These are phyloP conservation scores for Aspergillus aculeatus DNA, from an alignment of 2,329 filamentous ascomycete genomes.

Conservation along the genomic window DNA sequence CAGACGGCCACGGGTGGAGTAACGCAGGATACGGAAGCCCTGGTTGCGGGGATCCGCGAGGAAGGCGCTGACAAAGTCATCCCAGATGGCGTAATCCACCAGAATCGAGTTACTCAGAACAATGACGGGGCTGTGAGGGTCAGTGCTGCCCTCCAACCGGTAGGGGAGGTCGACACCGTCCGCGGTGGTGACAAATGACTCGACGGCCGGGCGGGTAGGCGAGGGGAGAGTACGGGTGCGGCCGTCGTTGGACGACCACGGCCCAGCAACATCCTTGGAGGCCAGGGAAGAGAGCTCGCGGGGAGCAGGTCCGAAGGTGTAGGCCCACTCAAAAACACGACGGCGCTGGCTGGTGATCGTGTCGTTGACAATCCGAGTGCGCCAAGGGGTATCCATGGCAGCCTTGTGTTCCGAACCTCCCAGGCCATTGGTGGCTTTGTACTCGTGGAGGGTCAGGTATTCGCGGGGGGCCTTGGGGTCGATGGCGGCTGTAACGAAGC, in stretches of 20 bases:
- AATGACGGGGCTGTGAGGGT: constrained; percentile 67
- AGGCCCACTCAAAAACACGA: constrained; percentile 69
- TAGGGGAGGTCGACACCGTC: constrained; percentile 72
- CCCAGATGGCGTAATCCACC: constrained; percentile 78
- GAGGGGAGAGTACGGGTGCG: constrained; percentile 54
- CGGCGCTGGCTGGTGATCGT: constrained; percentile 58
- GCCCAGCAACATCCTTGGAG: constrained; percentile 47
- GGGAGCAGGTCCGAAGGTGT: constrained; percentile 74
- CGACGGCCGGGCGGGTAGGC: constrained; percentile 53
- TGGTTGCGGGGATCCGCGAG: constrained; percentile 54
- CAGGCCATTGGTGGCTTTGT: constrained; percentile 64
- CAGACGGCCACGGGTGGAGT: constrained; percentile 71
- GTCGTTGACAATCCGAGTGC: constrained; percentile 57
- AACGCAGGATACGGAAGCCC: constrained; percentile 69
- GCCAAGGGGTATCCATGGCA: constrained; percentile 62
- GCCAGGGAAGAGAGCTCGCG: constrained; percentile 62
- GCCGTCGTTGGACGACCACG: constrained; percentile 57
- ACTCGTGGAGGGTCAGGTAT: constrained; percentile 72
- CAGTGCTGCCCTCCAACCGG: constrained; percentile 69
- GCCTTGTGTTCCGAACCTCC: constrained; percentile 64
- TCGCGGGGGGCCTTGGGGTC: constrained; percentile 57
- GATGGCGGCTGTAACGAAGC: constrained; percentile 66
- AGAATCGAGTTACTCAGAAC: constrained; percentile 80
- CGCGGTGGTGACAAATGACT: constrained; percentile 65
- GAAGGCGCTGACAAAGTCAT: constrained; percentile 66